These are phyloP conservation scores for Exophiala viscosa DNA, from an alignment of 2,329 filamentous ascomycete species.

Conservation along the genomic window DNA sequence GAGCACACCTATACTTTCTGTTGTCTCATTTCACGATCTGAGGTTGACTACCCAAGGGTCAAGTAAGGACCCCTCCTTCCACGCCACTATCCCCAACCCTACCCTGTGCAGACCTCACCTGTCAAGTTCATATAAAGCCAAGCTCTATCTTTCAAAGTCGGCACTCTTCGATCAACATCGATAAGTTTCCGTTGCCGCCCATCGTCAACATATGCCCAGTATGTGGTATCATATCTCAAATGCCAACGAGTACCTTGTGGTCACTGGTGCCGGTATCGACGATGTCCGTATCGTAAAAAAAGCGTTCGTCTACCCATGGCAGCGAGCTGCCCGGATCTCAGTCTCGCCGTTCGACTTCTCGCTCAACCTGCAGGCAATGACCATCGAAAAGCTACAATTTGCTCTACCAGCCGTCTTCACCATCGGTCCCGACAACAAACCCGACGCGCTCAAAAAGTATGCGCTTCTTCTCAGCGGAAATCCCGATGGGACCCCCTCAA, in stretches of 20 bases:
- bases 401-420: slow-evolving; percentile 80
- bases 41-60: no score
- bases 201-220: slow-evolving; percentile 6
- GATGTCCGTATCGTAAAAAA: slow-evolving; percentile 76
- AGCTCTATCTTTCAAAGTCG: no score
- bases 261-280: slow-evolving; percentile 73
- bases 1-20: no score
- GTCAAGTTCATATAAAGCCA: background rate
- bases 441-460: slow-evolving; percentile 71
- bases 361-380: slow-evolving; percentile 83
- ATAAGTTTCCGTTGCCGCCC: no score
- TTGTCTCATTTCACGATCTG: no score
- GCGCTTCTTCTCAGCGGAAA: slow-evolving; percentile 71
- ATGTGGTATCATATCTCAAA: slow-evolving; percentile 64
- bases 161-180: no score
- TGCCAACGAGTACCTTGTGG: slow-evolving; percentile 80
- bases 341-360: slow-evolving; percentile 66
- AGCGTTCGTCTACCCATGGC: slow-evolving; percentile 66
- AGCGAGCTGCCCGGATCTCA: slow-evolving; percentile 50
- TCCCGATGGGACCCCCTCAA: slow-evolving; percentile 43
- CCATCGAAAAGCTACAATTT: slow-evolving; percentile 81
- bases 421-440: slow-evolving; percentile 72
- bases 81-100: no score
- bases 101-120: no score
- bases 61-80: no score